Base-by-base conservation (phyloP, 2,329 filamentous ascomycete genomes). In the Peltaster fructicola region DNA sequence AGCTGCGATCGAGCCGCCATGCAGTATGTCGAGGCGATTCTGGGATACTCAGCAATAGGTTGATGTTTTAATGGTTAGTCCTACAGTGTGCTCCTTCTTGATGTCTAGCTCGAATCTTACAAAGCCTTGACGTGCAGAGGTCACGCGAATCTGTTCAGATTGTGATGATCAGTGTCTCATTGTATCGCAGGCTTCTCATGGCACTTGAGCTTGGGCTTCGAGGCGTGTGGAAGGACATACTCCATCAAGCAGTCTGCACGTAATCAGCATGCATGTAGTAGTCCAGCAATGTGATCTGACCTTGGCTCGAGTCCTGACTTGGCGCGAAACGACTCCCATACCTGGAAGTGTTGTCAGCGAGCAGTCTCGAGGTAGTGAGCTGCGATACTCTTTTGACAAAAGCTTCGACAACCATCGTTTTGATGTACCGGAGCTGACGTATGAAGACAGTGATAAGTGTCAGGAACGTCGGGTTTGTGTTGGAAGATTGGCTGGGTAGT, bases 291-390 rank as follows among this genome's bases (percentile, higher is more conserved):
- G n/a, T n/a, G 10, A 11, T 17, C 25, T 13, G 58, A 91, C 84
- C 78, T 77, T 48, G 81, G 81, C 51, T 93, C 85, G 11, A 95
- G 56, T 5, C 84, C 84, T 4, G 82, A 92, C 35, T 80, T 77
- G 37, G 68, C 66, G 56, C 78, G 69, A 51, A 93, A 93, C 2
- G 79, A 84, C 48, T 77, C 75, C 59, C 81, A 66, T 22, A 90
- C 80, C 80, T 88, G 17, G 30, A 10, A 30, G 18, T 23, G 26
- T 26, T 11, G 23, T n/a, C n/a, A n/a, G n/a, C n/a, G n/a, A n/a
- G n/a, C n/a, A n/a, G n/a, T n/a, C n/a, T n/a, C n/a, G n/a, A n/a
- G n/a, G n/a, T n/a, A n/a, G n/a, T n/a, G n/a, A n/a, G n/a, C n/a
- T n/a, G n/a, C n/a, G n/a, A n/a, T n/a, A n/a, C n/a, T n/a, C n/a